A percentile compares a stretch with the other conserved stretches of the same genome.
phyloP scores from a whole-genome alignment of 306 rosid species.

The Corylus americana region DNA sequence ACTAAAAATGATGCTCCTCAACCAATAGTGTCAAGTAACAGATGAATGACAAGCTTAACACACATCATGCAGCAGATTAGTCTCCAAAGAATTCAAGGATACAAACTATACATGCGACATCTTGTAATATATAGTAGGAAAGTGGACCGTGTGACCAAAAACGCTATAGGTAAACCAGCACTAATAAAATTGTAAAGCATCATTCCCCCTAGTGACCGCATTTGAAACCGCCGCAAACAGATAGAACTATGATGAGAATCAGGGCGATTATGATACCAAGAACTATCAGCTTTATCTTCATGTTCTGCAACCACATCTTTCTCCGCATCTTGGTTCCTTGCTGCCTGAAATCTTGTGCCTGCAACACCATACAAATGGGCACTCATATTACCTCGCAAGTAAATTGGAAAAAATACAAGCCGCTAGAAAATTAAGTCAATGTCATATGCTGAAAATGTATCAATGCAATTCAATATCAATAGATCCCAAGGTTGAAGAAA shows the following conservation, averaged over 20 bases:
- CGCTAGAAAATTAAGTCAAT: no score
- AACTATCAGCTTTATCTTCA: slow-evolving; percentile 88
- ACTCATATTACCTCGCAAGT: not conserved
- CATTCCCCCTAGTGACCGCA: slow-evolving; percentile 25
- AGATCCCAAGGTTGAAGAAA: not conserved
- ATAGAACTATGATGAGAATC: slow-evolving; percentile 55
- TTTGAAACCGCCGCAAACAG: slow-evolving; percentile 65
- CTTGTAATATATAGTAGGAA: not conserved
- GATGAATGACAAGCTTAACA: not conserved
- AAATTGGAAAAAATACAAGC: not conserved
- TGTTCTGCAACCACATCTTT: slow-evolving; percentile 96
- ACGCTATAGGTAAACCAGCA: not conserved
- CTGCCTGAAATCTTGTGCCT: slow-evolving; percentile 88
- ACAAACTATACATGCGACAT: not conserved
- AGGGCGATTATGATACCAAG: slow-evolving; percentile 56
- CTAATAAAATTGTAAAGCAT: not conserved
- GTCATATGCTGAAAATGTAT: not conserved
- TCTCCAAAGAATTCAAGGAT: not conserved
- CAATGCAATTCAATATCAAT: not conserved
- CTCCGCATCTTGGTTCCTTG: slow-evolving; percentile 74
- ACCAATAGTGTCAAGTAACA: not conserved
- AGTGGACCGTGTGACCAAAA: not conserved
- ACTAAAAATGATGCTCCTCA: not conserved
- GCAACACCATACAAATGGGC: slow-evolving; percentile 1
- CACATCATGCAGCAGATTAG: not conserved